A percentile compares a stretch with the other conserved stretches of the same genome.
Evolutionary conservation across 768 basidiomycete species (phyloP).

Genomic region (Exsudoporus frostii): DNA sequence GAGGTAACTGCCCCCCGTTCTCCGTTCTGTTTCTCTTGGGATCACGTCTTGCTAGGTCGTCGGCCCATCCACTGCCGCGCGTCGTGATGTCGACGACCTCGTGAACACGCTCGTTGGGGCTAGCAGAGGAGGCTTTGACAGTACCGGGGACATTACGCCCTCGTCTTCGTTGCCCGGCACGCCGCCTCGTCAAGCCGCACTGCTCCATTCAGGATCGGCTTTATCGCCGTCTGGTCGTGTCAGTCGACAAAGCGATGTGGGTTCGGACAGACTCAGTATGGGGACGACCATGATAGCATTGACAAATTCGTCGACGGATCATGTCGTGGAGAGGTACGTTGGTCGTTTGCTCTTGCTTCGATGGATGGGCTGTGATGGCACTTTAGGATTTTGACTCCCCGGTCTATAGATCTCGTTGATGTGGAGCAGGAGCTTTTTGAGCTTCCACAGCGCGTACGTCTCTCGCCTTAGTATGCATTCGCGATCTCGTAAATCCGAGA

Average conservation of each 20-base stretch:
- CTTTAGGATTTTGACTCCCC: conserved; percentile 57
- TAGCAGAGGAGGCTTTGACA: conserved; percentile 47
- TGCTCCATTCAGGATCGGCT: conserved; percentile 36
- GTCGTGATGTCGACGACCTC: conserved; percentile 67
- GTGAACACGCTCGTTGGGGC: conserved; percentile 55
- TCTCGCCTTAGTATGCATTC: not conserved
- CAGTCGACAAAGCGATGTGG: conserved; percentile 69
- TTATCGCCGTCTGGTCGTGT: conserved; percentile 54
- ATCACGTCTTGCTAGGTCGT: conserved; percentile 27
- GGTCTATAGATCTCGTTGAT: conserved; percentile 77
- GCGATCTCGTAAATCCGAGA: not conserved
- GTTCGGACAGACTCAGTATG: conserved; percentile 45
- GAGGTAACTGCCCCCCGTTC: conserved; percentile 18
- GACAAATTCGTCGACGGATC: conserved; percentile 57
- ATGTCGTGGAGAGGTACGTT: conserved; percentile 66
- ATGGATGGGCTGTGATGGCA: conserved; percentile 4
- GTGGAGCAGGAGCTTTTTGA: conserved; percentile 89
- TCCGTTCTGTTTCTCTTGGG: not conserved
- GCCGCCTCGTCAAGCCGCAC: conserved; percentile 45
- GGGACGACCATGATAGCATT: conserved; percentile 46
- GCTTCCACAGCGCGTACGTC: conserved; percentile 74
- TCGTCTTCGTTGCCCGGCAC: conserved; percentile 70
- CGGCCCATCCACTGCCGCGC: conserved; percentile 41
- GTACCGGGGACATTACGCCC: conserved; percentile 61
- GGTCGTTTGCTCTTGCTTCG: not conserved